Base-by-base conservation (phyloP, 2,329 filamentous ascomycete genomes). In the Emericellopsis cladophorae region DNA sequence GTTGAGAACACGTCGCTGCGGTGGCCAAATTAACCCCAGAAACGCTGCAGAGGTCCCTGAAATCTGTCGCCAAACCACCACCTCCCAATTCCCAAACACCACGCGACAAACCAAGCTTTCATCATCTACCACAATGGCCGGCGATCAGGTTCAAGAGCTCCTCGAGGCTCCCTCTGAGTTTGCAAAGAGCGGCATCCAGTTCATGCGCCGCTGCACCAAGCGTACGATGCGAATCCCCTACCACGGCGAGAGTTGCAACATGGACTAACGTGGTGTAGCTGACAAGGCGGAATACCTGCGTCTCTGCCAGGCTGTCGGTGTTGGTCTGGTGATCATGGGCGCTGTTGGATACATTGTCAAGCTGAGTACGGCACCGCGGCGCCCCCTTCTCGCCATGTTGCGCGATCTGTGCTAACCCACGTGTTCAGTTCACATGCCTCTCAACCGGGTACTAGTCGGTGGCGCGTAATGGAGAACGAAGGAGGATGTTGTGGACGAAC, bases 241-340 rank as follows among this genome's bases (percentile, higher is more conserved):
- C 41, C 36, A 41, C 35, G 29, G 1, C 8, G 15, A 23, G 42
- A 33, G 14, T 26, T 24, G 31, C 23, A 40, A 24, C 11, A 29
- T 24, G 16, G 14, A 26, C 37, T 39, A 32, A 39, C 37, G 18
- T 11, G 14, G 16, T 32, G 31, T 40, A 64, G 62, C 62, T 42
- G 64, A 67, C 41, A 54, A 59, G 48, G 58, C 61, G 47, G 64
- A 67, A 51, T 67, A 67, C 46, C 51, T 65, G 41, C 60, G 61
- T 48, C 58, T 67, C 42, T 66, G 61, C 55, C 67, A 70, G 62
- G 79, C 79, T 45, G 79, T 83, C 46, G 79, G 78, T 44, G 71
- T 81, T 47, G 79, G 79, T 44, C 83, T 83, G 63, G 59, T 83
- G 47, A 72, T 82, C 60, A 82, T 81, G 78, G 78, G 78, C 46